Conservation (phyloP, 2,329 filamentous ascomycete genomes). For the Ophiostoma ulmi region DNA sequence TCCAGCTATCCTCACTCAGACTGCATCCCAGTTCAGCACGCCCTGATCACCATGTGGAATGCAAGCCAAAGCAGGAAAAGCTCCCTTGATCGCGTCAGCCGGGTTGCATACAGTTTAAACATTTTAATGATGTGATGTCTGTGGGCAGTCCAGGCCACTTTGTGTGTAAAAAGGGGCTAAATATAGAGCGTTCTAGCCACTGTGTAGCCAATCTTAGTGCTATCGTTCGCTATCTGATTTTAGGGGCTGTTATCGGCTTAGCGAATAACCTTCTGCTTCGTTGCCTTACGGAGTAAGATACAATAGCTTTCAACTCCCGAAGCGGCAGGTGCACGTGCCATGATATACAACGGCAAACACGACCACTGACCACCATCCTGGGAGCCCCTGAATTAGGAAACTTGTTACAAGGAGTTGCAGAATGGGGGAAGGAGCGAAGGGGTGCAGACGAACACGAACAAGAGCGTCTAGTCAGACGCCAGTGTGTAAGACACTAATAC, state of each 20-base stretch:
- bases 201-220: neutral
- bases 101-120: neutral
- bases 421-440: constrained; percentile 12
- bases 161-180: constrained; percentile 5
- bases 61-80: neutral
- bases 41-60: neutral
- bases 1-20: neutral
- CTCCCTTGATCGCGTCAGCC: constrained; percentile 5
- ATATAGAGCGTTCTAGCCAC: constrained; percentile 1
- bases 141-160: neutral
- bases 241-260: too few relatives aligned
- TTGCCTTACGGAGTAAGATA: neutral
- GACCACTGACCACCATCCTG: neutral
- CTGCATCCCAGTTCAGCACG: neutral
- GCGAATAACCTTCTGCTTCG: neutral
- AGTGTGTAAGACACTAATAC: neutral
- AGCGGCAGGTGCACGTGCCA: constrained; percentile 13
- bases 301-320: constrained; percentile 3
- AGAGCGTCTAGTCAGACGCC: neutral
- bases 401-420: constrained; percentile 1
- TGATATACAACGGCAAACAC: neutral
- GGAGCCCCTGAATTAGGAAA: constrained; percentile 4
- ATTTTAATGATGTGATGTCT: constrained; percentile 1
- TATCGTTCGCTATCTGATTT: neutral
- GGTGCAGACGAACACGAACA: constrained; percentile 11